Percentiles rank a stretch among this genome's conserved stretches.
Evolutionary conservation across 2,329 filamentous ascomycete species (phyloP).

Genomic region (Hypoxylon sp.): DNA sequence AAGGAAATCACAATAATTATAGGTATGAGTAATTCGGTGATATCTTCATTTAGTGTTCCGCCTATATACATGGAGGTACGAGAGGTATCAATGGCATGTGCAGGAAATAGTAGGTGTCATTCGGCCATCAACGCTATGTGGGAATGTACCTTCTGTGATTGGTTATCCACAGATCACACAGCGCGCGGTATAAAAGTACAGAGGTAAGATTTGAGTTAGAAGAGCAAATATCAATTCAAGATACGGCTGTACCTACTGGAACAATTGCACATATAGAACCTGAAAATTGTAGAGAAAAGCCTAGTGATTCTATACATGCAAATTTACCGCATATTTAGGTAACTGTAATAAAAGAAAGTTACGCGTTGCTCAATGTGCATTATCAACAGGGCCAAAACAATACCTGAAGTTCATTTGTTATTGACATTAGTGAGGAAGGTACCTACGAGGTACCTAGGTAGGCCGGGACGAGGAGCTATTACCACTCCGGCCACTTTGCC

Average conservation of each 20-base stretch:
- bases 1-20: conserved; percentile 1
- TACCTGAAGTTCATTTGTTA: background rate
- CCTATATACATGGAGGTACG: too few species aligned
- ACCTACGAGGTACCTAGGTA: background rate
- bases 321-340: background rate
- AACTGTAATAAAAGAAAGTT: background rate
- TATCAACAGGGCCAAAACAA: background rate
- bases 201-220: conserved; percentile 3
- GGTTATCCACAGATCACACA: background rate
- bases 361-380: background rate
- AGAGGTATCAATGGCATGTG: background rate
- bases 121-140: conserved; percentile 12
- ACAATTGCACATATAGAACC: conserved; percentile 6
- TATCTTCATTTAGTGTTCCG: background rate
- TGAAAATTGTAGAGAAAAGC: background rate
- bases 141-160: conserved; percentile 13
- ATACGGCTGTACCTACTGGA: background rate
- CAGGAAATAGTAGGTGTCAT: background rate
- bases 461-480: background rate
- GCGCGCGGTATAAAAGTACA: background rate
- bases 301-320: background rate
- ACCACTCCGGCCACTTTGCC: conserved; percentile 6
- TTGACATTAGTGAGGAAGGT: background rate
- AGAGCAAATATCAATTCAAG: conserved; percentile 1
- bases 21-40: conserved; percentile 16